phyloP scores from a whole-genome alignment of 441 rosid species.

The Croton laevigatus region DNA sequence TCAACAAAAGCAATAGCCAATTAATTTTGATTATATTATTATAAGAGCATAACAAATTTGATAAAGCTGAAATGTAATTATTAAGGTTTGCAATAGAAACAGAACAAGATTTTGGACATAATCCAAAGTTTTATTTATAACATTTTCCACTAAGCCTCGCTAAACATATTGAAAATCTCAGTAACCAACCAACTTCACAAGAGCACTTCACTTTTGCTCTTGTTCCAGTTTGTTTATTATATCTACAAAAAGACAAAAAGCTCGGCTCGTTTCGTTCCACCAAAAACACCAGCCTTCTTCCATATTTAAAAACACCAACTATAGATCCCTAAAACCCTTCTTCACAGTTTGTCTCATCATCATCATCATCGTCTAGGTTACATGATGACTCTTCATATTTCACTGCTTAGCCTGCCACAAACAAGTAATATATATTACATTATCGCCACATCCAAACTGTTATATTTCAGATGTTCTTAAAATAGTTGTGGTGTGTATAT shows the following conservation, averaged over 20 bases:
- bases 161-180: conserved; percentile 9
- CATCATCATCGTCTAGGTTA: not conserved
- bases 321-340: not conserved
- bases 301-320: conserved; percentile 3
- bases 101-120: conserved; percentile 12
- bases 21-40: too few relatives aligned
- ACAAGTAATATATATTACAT: not conserved
- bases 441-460: not conserved
- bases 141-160: conserved; percentile 20
- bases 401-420: conserved; percentile 36
- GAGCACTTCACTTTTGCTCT: too few relatives aligned
- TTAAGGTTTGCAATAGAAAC: not conserved
- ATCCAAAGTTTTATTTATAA: conserved; percentile 24
- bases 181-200: not conserved
- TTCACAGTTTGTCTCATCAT: not conserved
- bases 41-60: too few relatives aligned
- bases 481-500: not conserved
- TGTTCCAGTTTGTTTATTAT: not conserved
- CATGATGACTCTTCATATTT: not conserved
- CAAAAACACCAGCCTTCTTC: not conserved
- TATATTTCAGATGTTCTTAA: not conserved
- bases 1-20: too few relatives aligned
- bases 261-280: conserved; percentile 13
- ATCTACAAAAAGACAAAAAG: conserved; percentile 34
- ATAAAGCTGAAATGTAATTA: too few relatives aligned